phyloP scores from a whole-genome alignment of 169 alveolate species.

The Plasmodium reichenowi region DNA sequence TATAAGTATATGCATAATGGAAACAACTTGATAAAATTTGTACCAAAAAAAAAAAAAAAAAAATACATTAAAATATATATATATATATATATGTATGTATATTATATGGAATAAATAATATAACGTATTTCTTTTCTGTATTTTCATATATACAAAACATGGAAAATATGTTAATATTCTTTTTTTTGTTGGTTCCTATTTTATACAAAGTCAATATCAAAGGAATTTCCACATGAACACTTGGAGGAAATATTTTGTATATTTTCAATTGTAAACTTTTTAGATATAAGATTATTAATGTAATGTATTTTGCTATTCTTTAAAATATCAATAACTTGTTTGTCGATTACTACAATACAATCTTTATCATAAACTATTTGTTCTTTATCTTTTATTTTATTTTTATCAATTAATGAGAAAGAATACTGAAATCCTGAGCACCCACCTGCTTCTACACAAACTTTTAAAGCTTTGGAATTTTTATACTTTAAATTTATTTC shows the following conservation, averaged over 20 bases:
- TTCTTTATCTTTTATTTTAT: constrained; percentile 62
- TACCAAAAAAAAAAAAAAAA: too few relatives aligned
- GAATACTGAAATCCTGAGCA: constrained; percentile 87
- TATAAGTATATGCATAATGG: too few relatives aligned
- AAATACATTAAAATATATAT: too few relatives aligned
- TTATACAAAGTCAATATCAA: constrained; percentile 67
- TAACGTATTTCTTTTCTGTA: too few relatives aligned
- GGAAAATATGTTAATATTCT: not conserved
- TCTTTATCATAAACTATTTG: constrained; percentile 75
- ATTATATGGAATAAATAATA: too few relatives aligned
- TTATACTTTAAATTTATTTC: constrained; percentile 53
- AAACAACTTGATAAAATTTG: too few relatives aligned
- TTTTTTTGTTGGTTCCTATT: not conserved
- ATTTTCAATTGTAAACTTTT: constrained; percentile 81
- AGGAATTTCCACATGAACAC: constrained; percentile 87
- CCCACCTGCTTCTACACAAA: constrained; percentile 85
- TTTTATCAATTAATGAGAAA: constrained; percentile 77
- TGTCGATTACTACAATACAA: constrained; percentile 79
- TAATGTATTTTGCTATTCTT: constrained; percentile 81
- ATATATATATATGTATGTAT: too few relatives aligned
- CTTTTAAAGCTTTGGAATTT: constrained; percentile 74
- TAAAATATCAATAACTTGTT: constrained; percentile 77
- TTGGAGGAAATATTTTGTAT: constrained; percentile 82
- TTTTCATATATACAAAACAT: not conserved
- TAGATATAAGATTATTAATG: constrained; percentile 79